These are phyloP conservation scores for Sphaerulina populicola DNA, from an alignment of 2,329 filamentous ascomycete genomes.

Conservation along the genomic window DNA sequence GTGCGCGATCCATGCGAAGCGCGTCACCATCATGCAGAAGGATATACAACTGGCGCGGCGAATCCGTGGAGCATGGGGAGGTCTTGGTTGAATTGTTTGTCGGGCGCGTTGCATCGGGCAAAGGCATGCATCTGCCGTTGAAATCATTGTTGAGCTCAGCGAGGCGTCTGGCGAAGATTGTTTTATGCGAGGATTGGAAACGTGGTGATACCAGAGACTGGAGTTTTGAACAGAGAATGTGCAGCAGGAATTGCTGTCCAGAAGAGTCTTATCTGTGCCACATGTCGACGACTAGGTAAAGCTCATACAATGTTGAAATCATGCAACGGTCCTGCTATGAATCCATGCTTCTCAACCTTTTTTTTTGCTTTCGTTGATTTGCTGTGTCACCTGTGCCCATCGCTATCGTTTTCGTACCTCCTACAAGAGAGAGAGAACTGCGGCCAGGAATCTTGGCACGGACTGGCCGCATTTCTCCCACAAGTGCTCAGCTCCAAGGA, in stretches of 20 bases:
- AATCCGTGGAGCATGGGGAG: conserved; percentile 66
- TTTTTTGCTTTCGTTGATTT: background rate
- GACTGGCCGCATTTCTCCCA: background rate
- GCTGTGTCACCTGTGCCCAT: background rate
- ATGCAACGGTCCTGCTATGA: background rate
- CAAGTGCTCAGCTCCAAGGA: background rate
- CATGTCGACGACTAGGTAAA: background rate
- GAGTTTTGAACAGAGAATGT: background rate
- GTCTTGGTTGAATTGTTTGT: conserved; percentile 13
- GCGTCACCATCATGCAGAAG: conserved; percentile 96
- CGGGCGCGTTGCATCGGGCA: background rate
- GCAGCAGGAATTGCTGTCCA: background rate
- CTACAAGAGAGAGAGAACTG: background rate
- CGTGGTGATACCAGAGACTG: conserved; percentile 14
- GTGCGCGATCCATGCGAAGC: conserved; percentile 98
- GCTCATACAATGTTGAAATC: background rate
- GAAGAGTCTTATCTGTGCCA: background rate
- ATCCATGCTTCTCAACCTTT: background rate
- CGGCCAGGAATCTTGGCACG: background rate
- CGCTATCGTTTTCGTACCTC: background rate
- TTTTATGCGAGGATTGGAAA: conserved; percentile 4
- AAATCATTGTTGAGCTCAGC: conserved; percentile 17
- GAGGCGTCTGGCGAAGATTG: conserved; percentile 22
- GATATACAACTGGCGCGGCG: conserved; percentile 95
- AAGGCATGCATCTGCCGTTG: conserved; percentile 1